phyloP scores from a whole-genome alignment of 169 alveolate genomes.

The Cryptosporidium tyzzeri region DNA sequence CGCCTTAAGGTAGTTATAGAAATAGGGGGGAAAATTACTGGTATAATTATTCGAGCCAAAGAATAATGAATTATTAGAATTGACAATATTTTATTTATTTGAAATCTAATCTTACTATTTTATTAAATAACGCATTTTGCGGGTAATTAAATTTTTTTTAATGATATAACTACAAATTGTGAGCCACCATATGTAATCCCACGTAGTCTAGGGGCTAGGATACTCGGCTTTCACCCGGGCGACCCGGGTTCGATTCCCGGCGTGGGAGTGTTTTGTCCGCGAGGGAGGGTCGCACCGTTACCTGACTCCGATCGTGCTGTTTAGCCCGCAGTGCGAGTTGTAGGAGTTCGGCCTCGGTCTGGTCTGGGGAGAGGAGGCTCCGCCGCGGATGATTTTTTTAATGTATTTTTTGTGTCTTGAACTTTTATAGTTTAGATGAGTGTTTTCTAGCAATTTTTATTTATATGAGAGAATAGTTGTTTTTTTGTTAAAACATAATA shows the following conservation, averaged over 20 bases:
- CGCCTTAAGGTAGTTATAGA: background rate
- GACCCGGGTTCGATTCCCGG: conserved; percentile 86
- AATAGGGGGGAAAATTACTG: background rate
- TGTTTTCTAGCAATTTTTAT: too few species aligned
- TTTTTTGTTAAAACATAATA: too few species aligned
- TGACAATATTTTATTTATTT: background rate
- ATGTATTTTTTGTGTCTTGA: too few species aligned
- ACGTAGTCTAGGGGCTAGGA: conserved; percentile 85
- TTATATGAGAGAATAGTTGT: too few species aligned
- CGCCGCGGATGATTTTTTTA: too few species aligned
- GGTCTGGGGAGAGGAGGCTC: too few species aligned
- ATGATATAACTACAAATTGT: background rate
- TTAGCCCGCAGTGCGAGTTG: too few species aligned
- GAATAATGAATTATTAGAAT: background rate
- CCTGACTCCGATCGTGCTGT: too few species aligned
- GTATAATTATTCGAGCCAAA: conserved; percentile 1
- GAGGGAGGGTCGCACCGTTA: background rate
- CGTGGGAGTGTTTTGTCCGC: conserved; percentile 79
- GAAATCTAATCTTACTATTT: background rate
- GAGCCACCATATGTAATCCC: conserved; percentile 57
- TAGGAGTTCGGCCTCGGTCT: too few species aligned
- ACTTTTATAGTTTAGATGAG: too few species aligned
- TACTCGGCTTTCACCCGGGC: conserved; percentile 84
- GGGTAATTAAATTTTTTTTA: background rate
- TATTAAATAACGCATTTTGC: background rate